phyloP scores from a whole-genome alignment of 2,329 filamentous ascomycete species.

The Fusarium humuli region DNA sequence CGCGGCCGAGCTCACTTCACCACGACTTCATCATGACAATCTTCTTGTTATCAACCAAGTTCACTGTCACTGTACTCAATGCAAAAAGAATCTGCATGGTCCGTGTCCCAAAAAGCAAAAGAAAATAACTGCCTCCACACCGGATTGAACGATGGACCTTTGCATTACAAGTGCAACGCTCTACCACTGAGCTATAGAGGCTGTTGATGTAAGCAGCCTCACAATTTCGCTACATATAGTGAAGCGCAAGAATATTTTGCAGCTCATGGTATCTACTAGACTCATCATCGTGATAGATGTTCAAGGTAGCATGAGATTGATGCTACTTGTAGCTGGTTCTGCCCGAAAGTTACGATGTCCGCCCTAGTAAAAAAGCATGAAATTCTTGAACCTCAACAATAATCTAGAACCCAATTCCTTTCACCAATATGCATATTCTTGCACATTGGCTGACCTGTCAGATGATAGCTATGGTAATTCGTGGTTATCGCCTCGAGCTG shows the following conservation, averaged over 20 bases:
- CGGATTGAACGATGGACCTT: conserved; percentile 34
- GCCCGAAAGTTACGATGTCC: too few relatives aligned
- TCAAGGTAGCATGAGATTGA: background rate
- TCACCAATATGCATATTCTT: too few relatives aligned
- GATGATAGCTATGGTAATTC: too few relatives aligned
- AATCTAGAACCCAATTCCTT: too few relatives aligned
- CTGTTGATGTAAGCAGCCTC: background rate
- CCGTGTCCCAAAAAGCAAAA: background rate
- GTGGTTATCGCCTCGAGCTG: too few relatives aligned
- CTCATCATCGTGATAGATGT: background rate
- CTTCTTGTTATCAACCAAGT: background rate
- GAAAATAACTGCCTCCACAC: conserved; percentile 17
- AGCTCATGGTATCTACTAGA: background rate
- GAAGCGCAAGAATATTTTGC: too few relatives aligned
- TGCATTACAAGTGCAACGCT: conserved; percentile 34
- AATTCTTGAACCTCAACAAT: too few relatives aligned
- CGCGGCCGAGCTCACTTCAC: too few relatives aligned
- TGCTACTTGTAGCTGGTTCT: too few relatives aligned
- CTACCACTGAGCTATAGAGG: conserved; percentile 33
- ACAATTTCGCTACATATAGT: accelerated
- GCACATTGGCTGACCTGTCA: too few relatives aligned
- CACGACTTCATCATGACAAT: too few relatives aligned
- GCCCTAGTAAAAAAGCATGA: too few relatives aligned
- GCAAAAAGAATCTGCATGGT: background rate
- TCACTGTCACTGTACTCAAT: accelerated